Evolutionary conservation across 1,284 basidiomycete genomes (phyloP), one percentile per base, ranked within the genome.

Genomic region (Phaffia rhodozyma): DNA sequence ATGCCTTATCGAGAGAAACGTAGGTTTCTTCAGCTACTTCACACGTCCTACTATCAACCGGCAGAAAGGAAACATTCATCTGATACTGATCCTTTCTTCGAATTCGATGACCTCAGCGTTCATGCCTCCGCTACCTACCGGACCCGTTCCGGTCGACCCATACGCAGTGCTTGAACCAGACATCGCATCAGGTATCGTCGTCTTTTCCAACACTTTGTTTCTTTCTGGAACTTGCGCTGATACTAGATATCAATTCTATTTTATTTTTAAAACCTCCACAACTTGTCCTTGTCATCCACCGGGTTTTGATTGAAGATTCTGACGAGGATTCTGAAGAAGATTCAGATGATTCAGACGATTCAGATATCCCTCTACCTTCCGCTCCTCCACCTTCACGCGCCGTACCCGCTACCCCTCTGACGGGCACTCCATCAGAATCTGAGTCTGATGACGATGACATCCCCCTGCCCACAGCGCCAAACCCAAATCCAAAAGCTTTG

Each of bases 1-100:
- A 90, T 96, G 91, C 91, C 89, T 11, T 97, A 97, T 74, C 77
- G 83, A 58, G 91, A 97, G 72, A 80, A 86, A 77, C 81, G 88
- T 91, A 70, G 76, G 86, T 79, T n/a, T 27, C 61, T 34, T 20
- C 9, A n/a, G 3, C 58, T 27, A n/a, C 32, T 57, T 11, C 38
- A 43, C 13, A 5, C 13, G 38, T 16, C 38, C 13, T 43, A 16
- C 5, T 5, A 43, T 16, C 38, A 16, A 11, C 16, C 13, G 13
- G 5, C 16, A 5, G 13, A 16, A 43, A 43, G 38, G 16, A 43
- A 43, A 16, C 16, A 11, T 43, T n/a, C 5, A 16, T 2, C 16
- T 43, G 38, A 43, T 43, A 16, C 38, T 11, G 13, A 16, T 43
- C 38, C 13, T 43, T 43, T 7, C 38, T 43, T 16, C 38, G 5